phyloP scores from a whole-genome alignment of 352 stramenopile genomes.

The Phytophthora macrochlamydospora region DNA sequence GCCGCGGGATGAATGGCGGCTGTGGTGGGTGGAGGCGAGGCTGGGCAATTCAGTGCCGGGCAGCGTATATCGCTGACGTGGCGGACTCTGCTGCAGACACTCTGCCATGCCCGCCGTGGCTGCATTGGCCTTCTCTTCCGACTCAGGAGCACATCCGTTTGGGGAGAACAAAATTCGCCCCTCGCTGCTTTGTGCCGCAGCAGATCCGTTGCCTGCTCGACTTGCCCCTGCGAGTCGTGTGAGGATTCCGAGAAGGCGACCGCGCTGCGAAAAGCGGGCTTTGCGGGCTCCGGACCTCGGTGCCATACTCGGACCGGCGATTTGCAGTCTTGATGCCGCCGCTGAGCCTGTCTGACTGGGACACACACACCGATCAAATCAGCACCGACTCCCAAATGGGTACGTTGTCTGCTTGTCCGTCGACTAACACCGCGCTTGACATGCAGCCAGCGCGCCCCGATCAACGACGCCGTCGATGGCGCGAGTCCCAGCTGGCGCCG shows the following conservation, averaged over 20 bases:
- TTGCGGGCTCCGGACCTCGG: neutral
- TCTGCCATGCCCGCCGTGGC: neutral
- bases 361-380: neutral
- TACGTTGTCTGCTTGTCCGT: constrained; percentile 7
- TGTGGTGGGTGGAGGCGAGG: no score
- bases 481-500: neutral
- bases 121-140: neutral
- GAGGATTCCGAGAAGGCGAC: neutral
- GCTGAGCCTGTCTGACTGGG: neutral
- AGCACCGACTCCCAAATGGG: neutral
- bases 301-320: neutral
- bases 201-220: neutral
- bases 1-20: no score
- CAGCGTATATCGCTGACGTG: no score
- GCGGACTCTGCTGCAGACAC: no score
- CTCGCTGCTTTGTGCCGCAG: neutral
- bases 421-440: neutral
- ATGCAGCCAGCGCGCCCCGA: neutral
- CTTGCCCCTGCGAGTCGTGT: neutral
- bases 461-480: neutral
- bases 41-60: no score
- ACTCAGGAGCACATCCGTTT: neutral
- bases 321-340: neutral
- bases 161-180: neutral
- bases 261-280: neutral